Evolutionary conservation across 192 early-diverging fungal genomes (phyloP).

Genomic region (Backusella morwellensis): DNA sequence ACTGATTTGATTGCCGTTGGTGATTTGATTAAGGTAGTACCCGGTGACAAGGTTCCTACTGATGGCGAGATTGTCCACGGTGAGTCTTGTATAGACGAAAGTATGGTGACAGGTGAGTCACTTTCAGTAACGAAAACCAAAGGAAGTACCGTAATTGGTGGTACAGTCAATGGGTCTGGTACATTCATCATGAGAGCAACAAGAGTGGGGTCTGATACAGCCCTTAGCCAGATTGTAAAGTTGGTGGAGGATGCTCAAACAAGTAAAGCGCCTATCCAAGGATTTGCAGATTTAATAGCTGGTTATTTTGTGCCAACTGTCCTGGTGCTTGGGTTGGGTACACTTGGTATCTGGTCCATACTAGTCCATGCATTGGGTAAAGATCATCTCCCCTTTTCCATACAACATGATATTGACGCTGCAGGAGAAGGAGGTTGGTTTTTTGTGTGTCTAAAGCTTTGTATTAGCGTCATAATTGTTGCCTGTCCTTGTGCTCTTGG

Average conservation of each 20-base stretch:
- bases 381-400: slow-evolving; percentile 24
- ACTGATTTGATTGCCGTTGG: slow-evolving; percentile 83
- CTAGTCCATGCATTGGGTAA: slow-evolving; percentile 31
- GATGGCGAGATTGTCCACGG: slow-evolving; percentile 82
- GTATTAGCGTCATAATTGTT: slow-evolving; percentile 93
- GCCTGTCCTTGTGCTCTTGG: slow-evolving; percentile 97
- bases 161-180: slow-evolving; percentile 89
- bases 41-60: slow-evolving; percentile 90
- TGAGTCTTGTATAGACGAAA: slow-evolving; percentile 83
- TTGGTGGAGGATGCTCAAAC: slow-evolving; percentile 93
- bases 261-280: slow-evolving; percentile 93
- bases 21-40: slow-evolving; percentile 85
- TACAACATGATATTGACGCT: slow-evolving; percentile 41
- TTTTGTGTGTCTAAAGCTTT: slow-evolving; percentile 78
- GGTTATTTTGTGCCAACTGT: slow-evolving; percentile 91
- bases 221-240: slow-evolving; percentile 87
- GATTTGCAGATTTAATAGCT: slow-evolving; percentile 83
- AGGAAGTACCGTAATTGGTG: slow-evolving; percentile 76
- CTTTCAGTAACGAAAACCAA: slow-evolving; percentile 68
- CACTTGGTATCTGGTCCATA: slow-evolving; percentile 75
- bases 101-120: slow-evolving; percentile 92
- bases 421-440: slow-evolving; percentile 63
- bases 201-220: slow-evolving; percentile 87
- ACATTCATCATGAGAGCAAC: slow-evolving; percentile 80
- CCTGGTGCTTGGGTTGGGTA: slow-evolving; percentile 66